Evolutionary conservation across 441 rosid genomes (phyloP), one percentile per base, ranked within the genome.

Genomic region (Populus hybrid): DNA sequence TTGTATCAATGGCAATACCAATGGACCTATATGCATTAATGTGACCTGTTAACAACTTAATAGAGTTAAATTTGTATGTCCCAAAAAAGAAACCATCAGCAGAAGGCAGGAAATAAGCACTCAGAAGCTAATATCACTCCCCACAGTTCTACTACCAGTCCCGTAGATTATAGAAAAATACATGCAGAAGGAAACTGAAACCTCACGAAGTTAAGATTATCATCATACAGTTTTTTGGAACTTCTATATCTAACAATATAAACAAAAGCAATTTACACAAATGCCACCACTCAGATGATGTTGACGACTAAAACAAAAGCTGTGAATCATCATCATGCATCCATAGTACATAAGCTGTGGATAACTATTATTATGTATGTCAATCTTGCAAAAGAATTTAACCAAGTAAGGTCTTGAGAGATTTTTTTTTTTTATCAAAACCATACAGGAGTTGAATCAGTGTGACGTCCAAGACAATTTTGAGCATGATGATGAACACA

Each of bases 21-120:
- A 87, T 76, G 88, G 86, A 89, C 90, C 91, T 89, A 92, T 85
- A 86, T 86, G 91, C 90, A 87, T 83, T 89, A 85, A 83, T 84
- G 84, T 87, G 79, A 89, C 90, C 92, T 85, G 91, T 89, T 91
- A 87, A 90, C 84, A 87, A 75, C 83, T 88, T 67, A 86, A 82
- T 78, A 81, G 80, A 85, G 77, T 79, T 82, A 82, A 53, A 82
- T 81, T 64, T 81, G 78, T 21, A 70, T 32, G 77, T 72, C 74
- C 79, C 79, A 61, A 78, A 34, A 65, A 77, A 71, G 24, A 32
- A 78, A 69, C 80, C 42, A 70, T 63, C 70, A 30, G 72, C 46
- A 70, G 69, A 40, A 34, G 24, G 6, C 65, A 11, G 42, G 35
- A 69, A 32, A 72, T 59, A 70, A 71, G 65, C 6, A 50, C 50